These are phyloP conservation scores for Melampsora americana DNA, from an alignment of 1,284 basidiomycete species.

Conservation along the genomic window DNA sequence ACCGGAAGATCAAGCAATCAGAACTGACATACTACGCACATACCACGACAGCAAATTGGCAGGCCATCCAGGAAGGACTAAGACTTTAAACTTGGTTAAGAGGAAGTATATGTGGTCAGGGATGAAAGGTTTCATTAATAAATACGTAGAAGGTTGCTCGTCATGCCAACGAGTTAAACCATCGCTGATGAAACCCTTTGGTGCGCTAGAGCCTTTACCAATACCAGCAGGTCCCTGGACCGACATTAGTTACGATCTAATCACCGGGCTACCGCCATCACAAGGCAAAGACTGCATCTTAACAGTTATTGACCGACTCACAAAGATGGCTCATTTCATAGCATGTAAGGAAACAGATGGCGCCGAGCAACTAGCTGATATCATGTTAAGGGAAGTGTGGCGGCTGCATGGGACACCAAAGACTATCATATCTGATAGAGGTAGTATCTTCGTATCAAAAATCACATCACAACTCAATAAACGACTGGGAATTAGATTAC, in stretches of 20 bases:
- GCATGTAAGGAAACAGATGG: neutral
- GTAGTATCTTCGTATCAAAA: slow-evolving; percentile 1
- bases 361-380: neutral
- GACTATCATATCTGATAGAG: neutral
- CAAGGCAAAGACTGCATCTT: neutral
- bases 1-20: neutral
- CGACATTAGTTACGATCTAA: too few relatives aligned
- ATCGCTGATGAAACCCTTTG: neutral
- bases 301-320: neutral
- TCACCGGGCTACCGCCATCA: neutral
- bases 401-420: neutral
- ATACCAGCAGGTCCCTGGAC: too few relatives aligned
- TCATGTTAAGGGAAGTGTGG: neutral
- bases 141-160: neutral
- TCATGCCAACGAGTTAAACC: neutral
- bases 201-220: neutral
- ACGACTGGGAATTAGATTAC: neutral
- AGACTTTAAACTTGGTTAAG: neutral
- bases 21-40: neutral
- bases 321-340: neutral
- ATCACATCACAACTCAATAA: neutral
- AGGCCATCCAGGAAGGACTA: too few relatives aligned
- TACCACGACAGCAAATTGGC: too few relatives aligned
- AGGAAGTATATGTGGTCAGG: neutral
- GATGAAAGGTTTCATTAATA: neutral